These are phyloP conservation scores for Closterium sp. DNA, from an alignment of 139 green algal genomes.

Conservation along the genomic window DNA sequence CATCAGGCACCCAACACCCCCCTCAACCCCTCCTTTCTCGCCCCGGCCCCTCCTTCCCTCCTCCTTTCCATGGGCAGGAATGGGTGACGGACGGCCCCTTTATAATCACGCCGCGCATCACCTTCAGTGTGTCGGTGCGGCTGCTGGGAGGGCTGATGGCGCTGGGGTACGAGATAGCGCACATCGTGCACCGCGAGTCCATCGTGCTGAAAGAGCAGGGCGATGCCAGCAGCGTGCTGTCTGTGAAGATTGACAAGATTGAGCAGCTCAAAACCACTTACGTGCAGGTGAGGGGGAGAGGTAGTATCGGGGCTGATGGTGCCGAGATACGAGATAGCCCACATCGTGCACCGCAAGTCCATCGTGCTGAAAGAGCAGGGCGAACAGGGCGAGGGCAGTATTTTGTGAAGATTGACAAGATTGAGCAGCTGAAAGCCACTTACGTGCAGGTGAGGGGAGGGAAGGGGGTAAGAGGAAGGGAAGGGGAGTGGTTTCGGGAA, in stretches of 20 bases:
- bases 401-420: slow-evolving; percentile 45
- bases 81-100: too few species aligned
- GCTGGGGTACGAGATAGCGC: slow-evolving; percentile 94
- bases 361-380: slow-evolving; percentile 13
- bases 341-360: slow-evolving; percentile 78
- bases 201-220: slow-evolving; percentile 32
- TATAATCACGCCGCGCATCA: too few species aligned
- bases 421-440: slow-evolving; percentile 49
- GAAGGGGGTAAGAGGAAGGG: too few species aligned
- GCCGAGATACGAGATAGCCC: slow-evolving; percentile 90
- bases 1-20: too few species aligned
- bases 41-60: too few species aligned
- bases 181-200: slow-evolving; percentile 78
- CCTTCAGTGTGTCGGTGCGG: too few species aligned
- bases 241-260: slow-evolving; percentile 48
- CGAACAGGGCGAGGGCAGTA: too few species aligned
- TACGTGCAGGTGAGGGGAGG: slow-evolving; percentile 44
- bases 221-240: not conserved
- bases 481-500: not conserved
- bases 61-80: too few species aligned
- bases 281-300: too few species aligned
- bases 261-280: slow-evolving; percentile 57
- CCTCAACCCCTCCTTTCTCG: too few species aligned
- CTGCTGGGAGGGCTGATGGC: slow-evolving; percentile 96
- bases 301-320: slow-evolving; percentile 95